Conservation (phyloP, 2,329 filamentous ascomycete genomes). For the Penicillium sumatraense region DNA sequence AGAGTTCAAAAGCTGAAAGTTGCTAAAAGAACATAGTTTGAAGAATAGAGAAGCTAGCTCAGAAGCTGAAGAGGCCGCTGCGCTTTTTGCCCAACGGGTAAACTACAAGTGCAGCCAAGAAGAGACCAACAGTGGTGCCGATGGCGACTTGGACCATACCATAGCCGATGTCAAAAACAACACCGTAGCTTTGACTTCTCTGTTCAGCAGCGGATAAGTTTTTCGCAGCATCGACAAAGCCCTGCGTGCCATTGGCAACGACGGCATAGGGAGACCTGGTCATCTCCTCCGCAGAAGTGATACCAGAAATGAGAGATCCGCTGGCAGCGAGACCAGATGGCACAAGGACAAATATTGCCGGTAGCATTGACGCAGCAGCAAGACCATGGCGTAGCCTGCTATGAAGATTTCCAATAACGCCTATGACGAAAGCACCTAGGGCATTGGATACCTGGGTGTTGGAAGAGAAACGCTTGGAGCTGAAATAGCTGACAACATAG, state of each 20-base stretch:
- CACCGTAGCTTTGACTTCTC: constrained; percentile 46
- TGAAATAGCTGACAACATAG: constrained; percentile 77
- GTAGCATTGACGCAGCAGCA: constrained; percentile 82
- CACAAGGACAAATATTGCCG: constrained; percentile 78
- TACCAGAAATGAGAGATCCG: constrained; percentile 60
- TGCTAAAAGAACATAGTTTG: constrained; percentile 3
- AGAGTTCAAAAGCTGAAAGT: constrained; percentile 2
- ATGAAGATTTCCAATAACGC: constrained; percentile 79
- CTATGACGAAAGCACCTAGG: constrained; percentile 75
- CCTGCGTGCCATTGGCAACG: constrained; percentile 32
- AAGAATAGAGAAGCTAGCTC: neutral
- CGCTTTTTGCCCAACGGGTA: constrained; percentile 53
- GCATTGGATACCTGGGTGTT: constrained; percentile 79
- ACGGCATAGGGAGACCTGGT: constrained; percentile 30
- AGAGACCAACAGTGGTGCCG: constrained; percentile 53
- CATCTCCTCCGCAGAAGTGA: constrained; percentile 62
- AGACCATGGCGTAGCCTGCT: constrained; percentile 73
- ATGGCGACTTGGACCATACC: constrained; percentile 55
- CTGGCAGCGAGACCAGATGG: constrained; percentile 63
- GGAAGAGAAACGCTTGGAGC: constrained; percentile 65
- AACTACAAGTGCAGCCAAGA: constrained; percentile 51
- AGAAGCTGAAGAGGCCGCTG: constrained; percentile 53
- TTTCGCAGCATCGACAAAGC: constrained; percentile 39
- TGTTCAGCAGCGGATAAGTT: constrained; percentile 24
- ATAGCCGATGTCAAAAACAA: constrained; percentile 50